Evolutionary conservation across 1,139 yeast species (phyloP), one percentile per base, ranked within the genome.

Genomic region (Saccharomyces hybrid): DNA sequence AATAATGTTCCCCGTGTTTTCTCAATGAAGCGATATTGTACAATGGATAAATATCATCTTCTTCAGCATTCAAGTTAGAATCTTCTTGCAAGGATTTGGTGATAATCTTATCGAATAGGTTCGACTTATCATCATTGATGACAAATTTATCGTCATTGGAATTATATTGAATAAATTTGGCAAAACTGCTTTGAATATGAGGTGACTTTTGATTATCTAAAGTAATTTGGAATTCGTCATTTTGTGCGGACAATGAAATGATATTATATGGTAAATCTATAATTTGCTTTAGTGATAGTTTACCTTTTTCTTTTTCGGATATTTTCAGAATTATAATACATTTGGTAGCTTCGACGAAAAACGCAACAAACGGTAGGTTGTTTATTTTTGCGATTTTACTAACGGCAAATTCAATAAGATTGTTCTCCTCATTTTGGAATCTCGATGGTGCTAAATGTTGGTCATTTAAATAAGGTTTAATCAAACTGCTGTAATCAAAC

Each of bases 1-100:
- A 66, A 50, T 60, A 80, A 64, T 86, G 89, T 67, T 88, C 96
- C 59, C 95, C 86, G 70, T 95, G 83, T 73, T 89, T 89, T 66
- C 96, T 83, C 62, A 89, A 76, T 48, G 82, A 78, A 57, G 80
- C 78, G 41, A 82, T 76, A 52, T 78, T 77, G 69, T 85, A 86
- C 62, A 88, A 76, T 16, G 93, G 88, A 60, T 81, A 82, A 53
- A 81, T 70, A 14, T 83, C 84, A 54, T 69, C 78, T 60, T 64
- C 52, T 3, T 66, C 63, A 25, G 69, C 62, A 8, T 67, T 67
- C n/a, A 68, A 66, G 26, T 61, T 49, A 19, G 69, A 59, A 44
- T 62, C 62, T 38, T 56, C 56, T 19, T 59, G 46, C 51, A 70
- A 58, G 48, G 63, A 55, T 2, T 58, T 23, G 7, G 41, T 48